Evolutionary conservation across 805 yeast species (phyloP), one percentile per base, ranked within the genome.

Genomic region (Torulaspora maleeae): DNA sequence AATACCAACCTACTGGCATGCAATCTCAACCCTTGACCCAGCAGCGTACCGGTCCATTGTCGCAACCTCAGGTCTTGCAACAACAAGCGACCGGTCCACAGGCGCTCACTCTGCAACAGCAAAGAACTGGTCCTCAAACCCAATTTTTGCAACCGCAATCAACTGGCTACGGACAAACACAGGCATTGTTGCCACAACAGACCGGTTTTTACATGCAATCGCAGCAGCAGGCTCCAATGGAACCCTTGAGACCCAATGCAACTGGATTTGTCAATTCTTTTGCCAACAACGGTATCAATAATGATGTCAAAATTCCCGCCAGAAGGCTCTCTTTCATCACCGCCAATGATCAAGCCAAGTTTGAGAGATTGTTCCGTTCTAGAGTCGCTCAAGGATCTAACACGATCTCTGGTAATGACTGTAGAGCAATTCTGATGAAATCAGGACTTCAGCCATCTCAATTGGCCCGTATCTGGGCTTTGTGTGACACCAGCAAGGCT

Each of bases 391-490:
- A 57, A 25, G 73, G 72, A 16, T 69, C 75, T 6, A 69, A 70
- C 29, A 63, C 76, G 5, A 77, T 85, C 43, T 70, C 75, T 36
- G 90, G 91, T 9, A 82, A 79, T 37, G 71, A 83, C 5, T 95
- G 96, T 12, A 79, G 90, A 54, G 82, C 80, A 50, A 82, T 91
- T 48, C 72, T 91, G 55, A 71, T 87, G 69, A 78, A 86, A 54
- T 89, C 96, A 0, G 86, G 87, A 5, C 72, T 91, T 43, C 72
- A 79, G 34, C 88, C 95, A 2, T 73, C 77, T 20, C 79, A 82
- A 35, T 73, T 91, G 55, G 91, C 91, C 2, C 87, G 80, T 55
- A 84, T 91, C 49, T 91, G 98, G 98, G 81, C 84, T 19, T 71
- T 91, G 47, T 78, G 95, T n/a, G 98, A 91, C 60, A 83, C 95